phyloP scores from a whole-genome alignment of 495 filamentous ascomycete species.

The Amniculicola lignicola region DNA sequence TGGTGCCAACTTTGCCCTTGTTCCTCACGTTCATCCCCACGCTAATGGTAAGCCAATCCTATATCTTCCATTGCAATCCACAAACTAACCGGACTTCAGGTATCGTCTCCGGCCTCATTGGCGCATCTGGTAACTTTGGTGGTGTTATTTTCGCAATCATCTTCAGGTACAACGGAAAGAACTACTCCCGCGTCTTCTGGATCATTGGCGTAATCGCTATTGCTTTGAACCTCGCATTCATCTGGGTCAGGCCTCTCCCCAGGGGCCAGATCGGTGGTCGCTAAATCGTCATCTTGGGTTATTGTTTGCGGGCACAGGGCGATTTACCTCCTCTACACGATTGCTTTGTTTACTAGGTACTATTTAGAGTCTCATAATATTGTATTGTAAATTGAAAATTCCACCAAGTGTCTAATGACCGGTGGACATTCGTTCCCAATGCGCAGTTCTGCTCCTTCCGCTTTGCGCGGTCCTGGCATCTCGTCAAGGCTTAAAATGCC shows the following conservation, averaged over 20 bases:
- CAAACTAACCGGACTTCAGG: constrained; percentile 36
- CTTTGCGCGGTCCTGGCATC: too few relatives aligned
- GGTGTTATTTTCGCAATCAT: constrained; percentile 83
- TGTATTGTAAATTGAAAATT: too few relatives aligned
- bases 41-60: constrained; percentile 65
- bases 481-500: too few relatives aligned
- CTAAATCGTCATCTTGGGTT: constrained; percentile 37
- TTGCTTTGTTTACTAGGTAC: too few relatives aligned
- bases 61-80: background rate
- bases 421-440: too few relatives aligned
- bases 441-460: too few relatives aligned
- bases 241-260: constrained; percentile 72
- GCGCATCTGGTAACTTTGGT: constrained; percentile 77
- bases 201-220: constrained; percentile 77
- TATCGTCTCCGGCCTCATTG: constrained; percentile 72
- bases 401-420: too few relatives aligned
- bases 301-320: background rate
- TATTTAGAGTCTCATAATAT: too few relatives aligned
- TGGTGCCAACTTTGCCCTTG: constrained; percentile 78
- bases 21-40: constrained; percentile 78
- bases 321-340: too few relatives aligned
- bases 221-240: constrained; percentile 60
- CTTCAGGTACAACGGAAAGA: constrained; percentile 68
- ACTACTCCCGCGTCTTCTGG: constrained; percentile 72
- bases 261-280: constrained; percentile 64